phyloP scores from a whole-genome alignment of 2,329 filamentous ascomycete species.

The Beauveria varroae region DNA sequence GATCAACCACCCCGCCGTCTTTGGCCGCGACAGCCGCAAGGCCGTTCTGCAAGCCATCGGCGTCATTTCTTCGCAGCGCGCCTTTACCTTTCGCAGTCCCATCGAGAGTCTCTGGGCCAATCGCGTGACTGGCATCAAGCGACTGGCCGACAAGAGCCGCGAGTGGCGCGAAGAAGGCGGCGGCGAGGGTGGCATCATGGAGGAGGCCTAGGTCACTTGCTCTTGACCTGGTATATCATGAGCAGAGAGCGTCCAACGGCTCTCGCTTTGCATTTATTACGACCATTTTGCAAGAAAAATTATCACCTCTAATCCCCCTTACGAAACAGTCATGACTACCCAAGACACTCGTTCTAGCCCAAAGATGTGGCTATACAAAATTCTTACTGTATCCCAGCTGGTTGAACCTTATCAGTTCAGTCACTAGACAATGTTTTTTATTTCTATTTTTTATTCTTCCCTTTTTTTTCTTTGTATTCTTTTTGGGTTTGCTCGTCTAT shows the following conservation, averaged over 20 bases:
- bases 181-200: conserved; percentile 59
- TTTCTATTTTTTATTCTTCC: background rate
- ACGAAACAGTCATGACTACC: conserved; percentile 10
- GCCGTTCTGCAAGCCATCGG: conserved; percentile 94
- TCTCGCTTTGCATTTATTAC: conserved; percentile 2
- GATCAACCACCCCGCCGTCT: conserved; percentile 95
- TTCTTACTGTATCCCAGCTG: background rate
- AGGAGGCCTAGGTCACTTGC: conserved; percentile 41
- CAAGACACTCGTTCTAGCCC: conserved; percentile 3
- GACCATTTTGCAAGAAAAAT: background rate
- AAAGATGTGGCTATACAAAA: conserved; percentile 2
- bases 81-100: conserved; percentile 85
- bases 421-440: conserved; percentile 9
- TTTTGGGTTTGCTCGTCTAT: background rate
- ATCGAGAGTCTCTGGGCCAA: conserved; percentile 86
- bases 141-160: conserved; percentile 72
- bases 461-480: background rate
- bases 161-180: conserved; percentile 87
- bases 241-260: background rate
- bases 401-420: conserved; percentile 4
- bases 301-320: conserved; percentile 1
- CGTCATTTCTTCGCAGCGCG: conserved; percentile 89
- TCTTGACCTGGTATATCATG: background rate
- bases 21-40: conserved; percentile 88
- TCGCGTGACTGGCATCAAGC: conserved; percentile 72